Evolutionary conservation across 257 asterid genomes (phyloP).

Genomic region (Linaria vulgaris): DNA sequence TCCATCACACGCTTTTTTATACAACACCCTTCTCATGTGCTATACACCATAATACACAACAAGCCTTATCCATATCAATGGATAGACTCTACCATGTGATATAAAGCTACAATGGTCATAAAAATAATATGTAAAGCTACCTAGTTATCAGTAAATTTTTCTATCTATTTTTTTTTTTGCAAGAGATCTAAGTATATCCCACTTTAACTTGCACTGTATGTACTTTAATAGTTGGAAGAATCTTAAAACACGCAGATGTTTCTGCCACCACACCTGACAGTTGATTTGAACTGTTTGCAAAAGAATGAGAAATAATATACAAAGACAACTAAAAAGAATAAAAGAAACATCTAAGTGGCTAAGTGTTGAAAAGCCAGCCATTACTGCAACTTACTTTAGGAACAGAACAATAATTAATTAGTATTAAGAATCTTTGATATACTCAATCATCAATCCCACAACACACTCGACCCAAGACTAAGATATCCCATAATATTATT

Average conservation of each 20-base stretch:
- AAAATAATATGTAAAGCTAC: too few species aligned
- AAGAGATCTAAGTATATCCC: slow-evolving; percentile 4
- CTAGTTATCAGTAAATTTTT: not conserved
- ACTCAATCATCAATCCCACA: slow-evolving; percentile 1
- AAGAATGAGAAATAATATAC: too few species aligned
- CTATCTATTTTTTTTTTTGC: not conserved
- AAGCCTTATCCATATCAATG: not conserved
- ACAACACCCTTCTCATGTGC: too few species aligned
- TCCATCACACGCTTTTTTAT: too few species aligned
- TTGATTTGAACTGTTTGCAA: not conserved
- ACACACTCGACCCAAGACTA: not conserved
- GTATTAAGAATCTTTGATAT: not conserved
- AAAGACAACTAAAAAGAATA: not conserved
- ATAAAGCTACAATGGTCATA: slow-evolving; percentile 12
- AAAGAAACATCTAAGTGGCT: not conserved
- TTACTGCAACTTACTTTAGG: slow-evolving; percentile 20
- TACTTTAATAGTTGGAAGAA: slow-evolving; percentile 17
- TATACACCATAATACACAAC: too few species aligned
- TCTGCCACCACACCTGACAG: slow-evolving; percentile 10
- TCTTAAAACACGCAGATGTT: slow-evolving; percentile 21
- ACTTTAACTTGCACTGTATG: slow-evolving; percentile 6
- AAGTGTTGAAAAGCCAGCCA: slow-evolving; percentile 17
- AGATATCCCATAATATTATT: not conserved
- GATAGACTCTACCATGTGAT: slow-evolving; percentile 39
- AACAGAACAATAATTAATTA: not conserved